These are phyloP conservation scores for Apocynum venetum DNA, from an alignment of 257 asterid genomes.

Conservation along the genomic window DNA sequence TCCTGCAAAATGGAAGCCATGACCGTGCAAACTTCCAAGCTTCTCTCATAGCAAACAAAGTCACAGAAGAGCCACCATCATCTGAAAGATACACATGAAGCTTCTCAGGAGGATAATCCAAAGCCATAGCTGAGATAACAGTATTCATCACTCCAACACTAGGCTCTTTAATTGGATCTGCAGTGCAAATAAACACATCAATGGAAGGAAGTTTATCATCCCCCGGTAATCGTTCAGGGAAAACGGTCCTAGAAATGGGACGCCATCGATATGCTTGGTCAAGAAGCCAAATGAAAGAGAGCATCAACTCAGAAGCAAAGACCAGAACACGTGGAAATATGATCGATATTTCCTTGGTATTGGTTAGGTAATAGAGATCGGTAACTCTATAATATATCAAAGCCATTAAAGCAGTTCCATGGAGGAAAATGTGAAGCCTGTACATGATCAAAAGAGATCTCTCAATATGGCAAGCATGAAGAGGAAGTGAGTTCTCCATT, in stretches of 20 bases:
- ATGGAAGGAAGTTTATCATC: conserved; percentile 40
- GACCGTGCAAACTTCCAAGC: conserved; percentile 39
- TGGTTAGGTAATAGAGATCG: conserved; percentile 10
- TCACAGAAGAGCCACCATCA: conserved; percentile 49
- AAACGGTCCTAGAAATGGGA: conserved; percentile 37
- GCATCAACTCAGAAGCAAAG: conserved; percentile 30
- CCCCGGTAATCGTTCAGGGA: conserved; percentile 39
- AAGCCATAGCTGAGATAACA: conserved; percentile 66
- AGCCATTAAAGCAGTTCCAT: conserved; percentile 33
- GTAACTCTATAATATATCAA: conserved; percentile 40
- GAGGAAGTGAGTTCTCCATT: conserved; percentile 27
- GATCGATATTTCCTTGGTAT: not conserved
- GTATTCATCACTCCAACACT: conserved; percentile 61
- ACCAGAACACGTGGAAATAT: conserved; percentile 28
- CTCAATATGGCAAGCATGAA: conserved; percentile 29
- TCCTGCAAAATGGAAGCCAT: conserved; percentile 65
- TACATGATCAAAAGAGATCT: conserved; percentile 26
- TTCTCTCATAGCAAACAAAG: conserved; percentile 31
- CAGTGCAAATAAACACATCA: conserved; percentile 63
- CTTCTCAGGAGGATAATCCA: conserved; percentile 59
- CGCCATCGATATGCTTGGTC: conserved; percentile 42
- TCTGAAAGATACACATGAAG: conserved; percentile 57
- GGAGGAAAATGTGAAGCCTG: conserved; percentile 35
- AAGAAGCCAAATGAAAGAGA: conserved; percentile 52
- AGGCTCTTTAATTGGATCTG: conserved; percentile 61